Evolutionary conservation across 345 rosid genomes (phyloP), one percentile per base, ranked within the genome.

Genomic region (Abelmoschus esculentus): DNA sequence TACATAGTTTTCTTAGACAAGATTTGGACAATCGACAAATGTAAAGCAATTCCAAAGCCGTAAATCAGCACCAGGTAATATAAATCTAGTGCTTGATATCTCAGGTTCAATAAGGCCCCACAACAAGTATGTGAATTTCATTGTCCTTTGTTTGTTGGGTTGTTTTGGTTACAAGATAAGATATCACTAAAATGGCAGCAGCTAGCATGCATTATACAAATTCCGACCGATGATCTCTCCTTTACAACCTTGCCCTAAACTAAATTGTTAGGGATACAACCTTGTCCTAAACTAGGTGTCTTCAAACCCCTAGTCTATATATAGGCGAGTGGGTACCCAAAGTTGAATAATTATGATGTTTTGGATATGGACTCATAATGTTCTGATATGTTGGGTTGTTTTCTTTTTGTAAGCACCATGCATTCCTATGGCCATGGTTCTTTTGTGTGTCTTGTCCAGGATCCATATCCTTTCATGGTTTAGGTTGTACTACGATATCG

Each of bases 81-180:
- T 1, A 32, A 31, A 60, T 17, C 28, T 56, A 36, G 53, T 68
- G 85, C 76, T 62, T 66, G 46, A 75, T 57, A 77, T 79, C 17
- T 78, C 75, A 42, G 46, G 46, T 70, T 80, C 76, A 60, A 0
- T 3, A 18, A n/a, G 52, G 34, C 56, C 31, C 46, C 1, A 47
- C n/a, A 47, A 53, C 14, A 31, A 17, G 36, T 44, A 10, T 34
- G 11, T 46, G 63, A 63, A 53, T 11, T 13, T 0, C 5, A 61
- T 52, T 38, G 66, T 61, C 70, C 15, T 8, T 72, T 17, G 22
- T 19, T 42, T 36, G 17, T 49, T 64, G 26, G 18, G 70, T 77
- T 47, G 12, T 50, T 57, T 64, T 26, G 12, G 67, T 77, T 49
- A 49, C 38, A 38, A 65, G 65, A 66, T 70, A 69, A 59, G 18